phyloP scores from a whole-genome alignment of 257 asterid genomes.

The Solanum lignicaule region DNA sequence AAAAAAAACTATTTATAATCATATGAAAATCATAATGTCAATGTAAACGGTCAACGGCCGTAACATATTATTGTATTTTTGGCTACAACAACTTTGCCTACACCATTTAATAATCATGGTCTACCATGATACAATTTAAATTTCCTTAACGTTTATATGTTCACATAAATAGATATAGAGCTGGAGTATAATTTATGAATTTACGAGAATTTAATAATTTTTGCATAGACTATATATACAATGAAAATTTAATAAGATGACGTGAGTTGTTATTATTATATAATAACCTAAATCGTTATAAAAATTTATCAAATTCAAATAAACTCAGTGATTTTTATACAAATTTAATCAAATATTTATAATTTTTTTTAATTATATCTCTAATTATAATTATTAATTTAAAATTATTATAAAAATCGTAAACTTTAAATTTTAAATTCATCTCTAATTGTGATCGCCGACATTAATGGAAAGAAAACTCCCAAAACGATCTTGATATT shows the following conservation, averaged over 20 bases:
- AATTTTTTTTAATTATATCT: no score
- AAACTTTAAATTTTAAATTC: not conserved
- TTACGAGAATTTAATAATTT: not conserved
- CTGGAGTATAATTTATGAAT: not conserved
- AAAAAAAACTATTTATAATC: not conserved
- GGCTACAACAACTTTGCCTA: not conserved
- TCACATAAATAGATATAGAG: not conserved
- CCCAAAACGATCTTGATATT: not conserved
- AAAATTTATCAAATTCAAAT: not conserved
- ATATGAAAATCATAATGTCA: not conserved
- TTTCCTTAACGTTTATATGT: not conserved
- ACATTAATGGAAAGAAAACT: not conserved
- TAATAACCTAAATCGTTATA: not conserved
- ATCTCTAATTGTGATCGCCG: no score
- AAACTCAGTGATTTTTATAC: not conserved
- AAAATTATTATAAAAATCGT: not conserved
- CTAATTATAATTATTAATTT: not conserved
- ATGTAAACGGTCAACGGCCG: not conserved
- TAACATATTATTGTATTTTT: not conserved
- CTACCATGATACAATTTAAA: not conserved
- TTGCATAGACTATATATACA: no score
- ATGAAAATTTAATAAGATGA: no score
- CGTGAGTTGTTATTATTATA: not conserved
- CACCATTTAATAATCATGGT: not conserved
- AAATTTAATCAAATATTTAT: not conserved